Evolutionary conservation across 192 early-diverging fungal genomes (phyloP).

Genomic region (Coemansia sp.): DNA sequence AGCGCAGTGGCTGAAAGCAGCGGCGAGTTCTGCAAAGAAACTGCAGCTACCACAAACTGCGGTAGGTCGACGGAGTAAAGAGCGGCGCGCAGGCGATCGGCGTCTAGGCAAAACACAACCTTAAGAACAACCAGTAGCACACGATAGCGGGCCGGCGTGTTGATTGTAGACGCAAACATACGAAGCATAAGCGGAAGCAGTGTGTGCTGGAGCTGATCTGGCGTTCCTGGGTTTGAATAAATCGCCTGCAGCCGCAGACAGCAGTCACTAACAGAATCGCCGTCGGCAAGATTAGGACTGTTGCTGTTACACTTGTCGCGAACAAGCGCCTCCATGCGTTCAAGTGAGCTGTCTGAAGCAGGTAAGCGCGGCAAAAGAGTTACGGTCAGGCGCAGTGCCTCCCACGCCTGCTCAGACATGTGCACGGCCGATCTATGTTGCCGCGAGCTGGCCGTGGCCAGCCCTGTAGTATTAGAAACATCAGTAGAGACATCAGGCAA

Average conservation of each 20-base stretch:
- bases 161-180: slow-evolving; percentile 69
- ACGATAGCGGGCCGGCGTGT: slow-evolving; percentile 63
- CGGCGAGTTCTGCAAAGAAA: slow-evolving; percentile 21
- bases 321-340: slow-evolving; percentile 7
- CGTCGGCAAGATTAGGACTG: neutral
- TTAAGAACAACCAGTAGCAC: slow-evolving; percentile 64
- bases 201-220: slow-evolving; percentile 31
- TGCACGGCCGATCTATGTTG: slow-evolving; percentile 7
- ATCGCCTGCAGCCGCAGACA: slow-evolving; percentile 5
- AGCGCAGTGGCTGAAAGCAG: slow-evolving; percentile 28
- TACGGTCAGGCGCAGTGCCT: slow-evolving; percentile 28
- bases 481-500: neutral
- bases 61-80: slow-evolving; percentile 46
- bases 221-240: slow-evolving; percentile 9
- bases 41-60: slow-evolving; percentile 18
- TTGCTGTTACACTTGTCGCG: neutral
- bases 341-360: neutral
- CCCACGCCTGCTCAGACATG: slow-evolving; percentile 30
- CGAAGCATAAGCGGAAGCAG: slow-evolving; percentile 72
- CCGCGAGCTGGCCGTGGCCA: neutral
- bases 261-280: neutral
- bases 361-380: slow-evolving; percentile 30
- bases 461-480: neutral
- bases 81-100: slow-evolving; percentile 41
- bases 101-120: slow-evolving; percentile 52